Evolutionary conservation across 345 rosid species (phyloP), one percentile per base, ranked within the genome.

Genomic region (Brassica rapa): DNA sequence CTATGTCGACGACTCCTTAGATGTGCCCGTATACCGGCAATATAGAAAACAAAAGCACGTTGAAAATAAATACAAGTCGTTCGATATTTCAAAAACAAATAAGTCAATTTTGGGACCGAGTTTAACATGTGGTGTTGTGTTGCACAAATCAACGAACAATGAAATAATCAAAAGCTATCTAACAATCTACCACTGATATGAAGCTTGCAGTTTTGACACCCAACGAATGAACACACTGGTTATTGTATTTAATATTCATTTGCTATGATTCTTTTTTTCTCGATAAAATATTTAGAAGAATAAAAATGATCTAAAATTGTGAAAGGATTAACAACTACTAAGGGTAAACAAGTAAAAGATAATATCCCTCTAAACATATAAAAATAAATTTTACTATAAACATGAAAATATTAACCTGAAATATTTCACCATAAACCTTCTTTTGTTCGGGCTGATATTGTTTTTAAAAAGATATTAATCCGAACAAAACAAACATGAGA

Each of bases 1-100:
- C 2, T 24, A 24, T 10, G 32, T 59, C 32, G 11, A 77, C 56
- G 56, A 15, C 29, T 25, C 43, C 15, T 70, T 19, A 15, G 55
- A 57, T 21, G 16, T 49, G 75, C 56, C 55, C 15, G 21, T n/a
- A 33, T 49, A 76, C 70, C 75, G 74, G 49, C 65, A 53, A 15
- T 70, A 29, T 62, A 15, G 74, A 68, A 68, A 77, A 62, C 32
- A 74, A 68, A 66, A 67, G 10, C 67, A 57, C 49, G 79, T 75
- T 75, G 73, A 59, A 75, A 68, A 15, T 53, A 15, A 46, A 10
- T 10, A 53, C 6, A 64, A 56, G 15, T 6, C 32, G 29, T 4
- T 16, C 59, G 21, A 56, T 67, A 74, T 57, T 39, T 4, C 23
- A 66, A 66, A 25, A 62, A 35, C 4, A 39, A 59, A 1, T 16